Base-by-base conservation (phyloP, 768 basidiomycete genomes). In the Suillus subaureus region DNA sequence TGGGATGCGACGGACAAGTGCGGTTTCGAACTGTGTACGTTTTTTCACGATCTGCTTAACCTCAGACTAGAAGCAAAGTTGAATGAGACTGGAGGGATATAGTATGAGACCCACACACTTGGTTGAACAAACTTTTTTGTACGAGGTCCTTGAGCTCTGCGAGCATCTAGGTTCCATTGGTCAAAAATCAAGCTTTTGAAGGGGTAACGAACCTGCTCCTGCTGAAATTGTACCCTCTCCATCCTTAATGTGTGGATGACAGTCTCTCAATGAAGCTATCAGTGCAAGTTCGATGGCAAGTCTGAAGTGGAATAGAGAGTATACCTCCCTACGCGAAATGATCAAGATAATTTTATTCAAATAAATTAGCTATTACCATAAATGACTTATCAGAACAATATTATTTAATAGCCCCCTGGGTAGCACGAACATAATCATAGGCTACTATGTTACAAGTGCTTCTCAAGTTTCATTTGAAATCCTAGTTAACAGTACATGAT, bases 221-320 rank as follows among this genome's bases (percentile, higher is more conserved):
- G 92, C 78, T 96, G 89, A 71, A 91, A 96, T 66, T 97, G 92
- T 0, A 97, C 95, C 69, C 93, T 86, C 84, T 98, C 96, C 96
- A 98, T 96, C 66, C 28, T 78, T 58, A 6, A 37, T 28, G 39
- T 40, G 26, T 28, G 18, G 23, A 40, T 3, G 1, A 26, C 39
- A 6, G 37, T 28, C 39, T 58, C 16, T 0, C 16, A 9, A 40
- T 40, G 23, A 58, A 12, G 37, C 0, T 58, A 40, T 39, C 39
- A 40, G 6, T 28, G 39, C 33, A 55, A 33, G 33, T n/a, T n/a
- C 6, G 21, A 31, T 21, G 21, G 33, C 35, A 13, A 33, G 54
- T 31, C 28, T 31, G 28, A 11, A 54, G 31, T 52, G 18, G 52
- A 31, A 31, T 52, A 4, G 51, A 28, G 9, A 18, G 15, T 2